Conservation (phyloP, 208 protist species). For the Leishmania mexicana region DNA sequence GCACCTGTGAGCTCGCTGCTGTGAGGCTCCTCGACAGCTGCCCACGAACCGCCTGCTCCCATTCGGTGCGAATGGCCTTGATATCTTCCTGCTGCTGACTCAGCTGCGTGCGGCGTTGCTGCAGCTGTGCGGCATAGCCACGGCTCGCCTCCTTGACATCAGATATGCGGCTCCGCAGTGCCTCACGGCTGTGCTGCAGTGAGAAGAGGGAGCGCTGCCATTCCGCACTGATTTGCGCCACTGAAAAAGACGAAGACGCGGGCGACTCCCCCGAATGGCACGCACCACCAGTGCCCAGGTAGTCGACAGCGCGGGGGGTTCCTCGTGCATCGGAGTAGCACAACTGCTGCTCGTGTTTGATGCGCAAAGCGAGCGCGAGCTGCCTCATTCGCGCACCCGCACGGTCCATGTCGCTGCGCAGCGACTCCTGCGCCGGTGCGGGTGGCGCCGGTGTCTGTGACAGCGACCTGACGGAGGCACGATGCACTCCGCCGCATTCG, state of each 20-base stretch:
- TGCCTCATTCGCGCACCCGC: slow-evolving; percentile 6
- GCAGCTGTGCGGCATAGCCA: slow-evolving; percentile 5
- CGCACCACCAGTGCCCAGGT: neutral
- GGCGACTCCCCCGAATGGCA: neutral
- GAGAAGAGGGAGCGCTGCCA: slow-evolving; percentile 14
- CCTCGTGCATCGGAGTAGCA: neutral
- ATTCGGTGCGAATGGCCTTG: slow-evolving; percentile 7
- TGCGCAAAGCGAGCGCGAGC: slow-evolving; percentile 1
- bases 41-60: slow-evolving; percentile 17
- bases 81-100: slow-evolving; percentile 11
- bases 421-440: neutral
- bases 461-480: neutral
- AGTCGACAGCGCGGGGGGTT: neutral
- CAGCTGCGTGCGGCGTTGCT: slow-evolving; percentile 9
- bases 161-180: slow-evolving; percentile 5
- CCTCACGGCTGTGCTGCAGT: slow-evolving; percentile 22
- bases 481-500: neutral
- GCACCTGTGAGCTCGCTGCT: slow-evolving; percentile 3
- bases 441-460: neutral
- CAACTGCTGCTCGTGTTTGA: slow-evolving; percentile 5
- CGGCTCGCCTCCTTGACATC: slow-evolving; percentile 13
- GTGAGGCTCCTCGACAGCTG: slow-evolving; percentile 30
- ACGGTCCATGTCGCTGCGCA: slow-evolving; percentile 10
- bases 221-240: neutral
- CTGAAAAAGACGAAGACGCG: neutral